Conservation (phyloP, 169 alveolate genomes). For the Eimeria falciformis region DNA sequence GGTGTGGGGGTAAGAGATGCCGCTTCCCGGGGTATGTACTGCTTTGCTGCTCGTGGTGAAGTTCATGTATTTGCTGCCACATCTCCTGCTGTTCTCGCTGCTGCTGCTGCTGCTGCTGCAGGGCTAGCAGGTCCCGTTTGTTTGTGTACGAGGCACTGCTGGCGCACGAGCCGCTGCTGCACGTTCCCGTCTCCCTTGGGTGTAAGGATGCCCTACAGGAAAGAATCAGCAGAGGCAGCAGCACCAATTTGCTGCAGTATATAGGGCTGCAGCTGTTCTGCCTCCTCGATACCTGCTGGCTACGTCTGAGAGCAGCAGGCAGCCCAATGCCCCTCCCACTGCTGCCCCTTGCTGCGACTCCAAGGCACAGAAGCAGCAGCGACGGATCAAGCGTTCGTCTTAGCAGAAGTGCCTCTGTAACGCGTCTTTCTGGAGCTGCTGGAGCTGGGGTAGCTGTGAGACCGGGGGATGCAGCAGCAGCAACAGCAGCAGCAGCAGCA, state of each 20-base stretch:
- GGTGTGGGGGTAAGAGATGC: constrained; percentile 4
- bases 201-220: background rate
- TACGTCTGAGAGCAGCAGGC: constrained; percentile 58
- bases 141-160: constrained; percentile 68
- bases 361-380: constrained; percentile 43
- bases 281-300: constrained; percentile 67
- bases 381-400: background rate
- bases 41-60: constrained; percentile 25
- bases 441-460: background rate
- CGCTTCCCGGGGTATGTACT: background rate
- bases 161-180: constrained; percentile 68
- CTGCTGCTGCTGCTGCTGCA: constrained; percentile 37
- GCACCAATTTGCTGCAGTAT: constrained; percentile 43
- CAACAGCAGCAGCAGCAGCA: constrained; percentile 46
- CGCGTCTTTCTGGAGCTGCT: constrained; percentile 66
- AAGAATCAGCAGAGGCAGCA: constrained; percentile 41
- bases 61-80: background rate
- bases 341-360: constrained; percentile 21
- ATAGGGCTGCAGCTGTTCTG: constrained; percentile 65
- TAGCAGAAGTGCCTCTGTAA: constrained; percentile 19
- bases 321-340: constrained; percentile 43
- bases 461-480: constrained; percentile 33
- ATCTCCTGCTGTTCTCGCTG: constrained; percentile 1
- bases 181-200: constrained; percentile 2
- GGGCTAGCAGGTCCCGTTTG: constrained; percentile 11